Base-by-base conservation (phyloP, 2,329 filamentous ascomycete species). In the Colletotrichum musicola region DNA sequence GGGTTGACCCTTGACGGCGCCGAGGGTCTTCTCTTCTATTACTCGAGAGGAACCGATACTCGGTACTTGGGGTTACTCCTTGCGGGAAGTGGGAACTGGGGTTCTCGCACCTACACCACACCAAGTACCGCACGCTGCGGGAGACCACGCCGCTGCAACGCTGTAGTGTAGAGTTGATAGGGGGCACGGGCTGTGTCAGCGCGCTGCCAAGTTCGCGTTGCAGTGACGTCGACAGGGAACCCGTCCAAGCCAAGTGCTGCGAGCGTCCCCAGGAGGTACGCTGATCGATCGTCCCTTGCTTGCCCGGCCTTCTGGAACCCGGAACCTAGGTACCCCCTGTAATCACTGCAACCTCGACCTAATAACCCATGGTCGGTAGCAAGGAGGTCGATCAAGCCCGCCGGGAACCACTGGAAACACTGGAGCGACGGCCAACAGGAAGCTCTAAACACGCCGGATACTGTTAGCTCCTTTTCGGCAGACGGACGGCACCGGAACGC, bases 201-300 rank as follows among this genome's bases (percentile, higher is more conserved):
- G 62, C 54, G 55, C 50, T 55, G 61, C 65, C 55, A 60, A 60
- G 65, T 50, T 35, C 35, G 25, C 42, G 30, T 50, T 53, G 65
- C 49, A 46, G 62, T 68, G 65, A 68, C 65, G 55, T 65, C 61
- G 65, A n/a, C 61, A 64, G 40, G 47, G 55, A 30, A 22, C 44
- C 44, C 12, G 46, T 38, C 42, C 40, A 42, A n/a, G 14, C 13
- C 13, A 51, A 51, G 49, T 14, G 49, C 49, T 12, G 49, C 12
- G 20, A 14, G 20, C 49, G 25, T 10, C 20, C 20, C 20, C 13
- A 18, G 40, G 20, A 18, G 22, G 20, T 9, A 35, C 25, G 22
- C 55, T 30, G 59, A 46, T 46, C 25, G 49, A 16, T 25, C 22
- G 22, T 18, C 30, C 30, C 30, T 35, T 35, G 30, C 30, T 35